Evolutionary conservation across 176 grass and related monocot genomes (phyloP).

Genomic region (Metroxylon sagu): DNA sequence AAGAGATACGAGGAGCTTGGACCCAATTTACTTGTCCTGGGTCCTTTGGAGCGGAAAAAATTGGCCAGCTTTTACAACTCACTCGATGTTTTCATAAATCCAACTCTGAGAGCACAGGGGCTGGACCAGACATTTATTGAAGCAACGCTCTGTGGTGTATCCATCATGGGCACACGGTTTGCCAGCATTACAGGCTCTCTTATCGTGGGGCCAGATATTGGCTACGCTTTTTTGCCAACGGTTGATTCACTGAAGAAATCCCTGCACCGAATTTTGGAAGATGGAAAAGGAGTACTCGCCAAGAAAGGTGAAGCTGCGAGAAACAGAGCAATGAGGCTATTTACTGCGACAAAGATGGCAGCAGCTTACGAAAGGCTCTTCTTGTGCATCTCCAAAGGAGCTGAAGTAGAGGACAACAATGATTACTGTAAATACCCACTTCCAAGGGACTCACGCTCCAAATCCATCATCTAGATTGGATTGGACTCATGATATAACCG

Average conservation of each 20-base stretch:
- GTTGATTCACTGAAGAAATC: too few species aligned
- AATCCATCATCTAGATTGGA: too few species aligned
- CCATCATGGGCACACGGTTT: constrained; percentile 31
- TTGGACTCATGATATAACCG: too few species aligned
- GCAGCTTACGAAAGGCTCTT: constrained; percentile 2
- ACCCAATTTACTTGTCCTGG: constrained; percentile 23
- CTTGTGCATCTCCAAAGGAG: neutral
- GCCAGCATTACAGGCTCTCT: constrained; percentile 44
- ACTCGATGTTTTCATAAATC: constrained; percentile 38
- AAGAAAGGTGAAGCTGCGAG: too few species aligned
- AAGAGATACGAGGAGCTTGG: constrained; percentile 35
- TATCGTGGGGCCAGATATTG: constrained; percentile 28
- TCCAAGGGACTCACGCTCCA: neutral
- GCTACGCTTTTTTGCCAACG: constrained; percentile 8
- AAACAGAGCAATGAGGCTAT: too few species aligned
- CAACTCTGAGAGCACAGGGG: constrained; percentile 42
- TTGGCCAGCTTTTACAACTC: constrained; percentile 41
- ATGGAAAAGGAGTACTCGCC: neutral
- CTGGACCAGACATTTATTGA: constrained; percentile 47
- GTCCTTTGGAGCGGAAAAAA: constrained; percentile 25
- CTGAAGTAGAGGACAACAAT: too few species aligned
- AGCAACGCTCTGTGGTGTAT: constrained; percentile 37
- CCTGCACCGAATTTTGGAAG: too few species aligned
- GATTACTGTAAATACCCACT: constrained; percentile 9
- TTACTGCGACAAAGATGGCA: too few species aligned